Evolutionary conservation across 1,139 yeast genomes (phyloP).

Genomic region (Blastobotrys indianensis): DNA sequence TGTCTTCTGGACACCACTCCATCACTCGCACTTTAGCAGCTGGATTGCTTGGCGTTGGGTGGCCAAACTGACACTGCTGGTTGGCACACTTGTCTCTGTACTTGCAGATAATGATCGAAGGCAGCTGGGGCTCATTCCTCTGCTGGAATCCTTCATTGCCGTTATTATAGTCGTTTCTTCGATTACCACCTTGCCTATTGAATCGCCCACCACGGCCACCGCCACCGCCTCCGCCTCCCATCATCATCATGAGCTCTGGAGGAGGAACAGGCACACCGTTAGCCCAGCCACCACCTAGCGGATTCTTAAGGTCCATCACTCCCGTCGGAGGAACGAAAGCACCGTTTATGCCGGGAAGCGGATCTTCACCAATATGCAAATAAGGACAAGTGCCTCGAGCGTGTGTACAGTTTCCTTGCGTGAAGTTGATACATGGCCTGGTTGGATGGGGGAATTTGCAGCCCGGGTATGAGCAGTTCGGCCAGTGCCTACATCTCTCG

Average conservation of each 20-base stretch:
- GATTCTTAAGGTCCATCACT: slow-evolving; percentile 4
- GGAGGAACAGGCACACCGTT: slow-evolving; percentile 13
- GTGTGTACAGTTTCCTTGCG: slow-evolving; percentile 74
- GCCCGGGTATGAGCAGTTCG: slow-evolving; percentile 59
- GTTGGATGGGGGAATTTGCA: slow-evolving; percentile 80
- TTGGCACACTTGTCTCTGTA: slow-evolving; percentile 70
- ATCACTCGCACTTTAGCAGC: slow-evolving; percentile 60
- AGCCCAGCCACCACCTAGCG: slow-evolving; percentile 11
- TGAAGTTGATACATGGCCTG: slow-evolving; percentile 65
- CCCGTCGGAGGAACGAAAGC: slow-evolving; percentile 9
- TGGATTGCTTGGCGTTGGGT: slow-evolving; percentile 81
- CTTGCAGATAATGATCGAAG: slow-evolving; percentile 46
- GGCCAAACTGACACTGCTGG: slow-evolving; percentile 80
- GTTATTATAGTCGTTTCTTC: slow-evolving; percentile 5
- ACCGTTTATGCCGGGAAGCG: slow-evolving; percentile 24
- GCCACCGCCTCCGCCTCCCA: not conserved
- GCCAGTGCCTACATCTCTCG: slow-evolving; percentile 66
- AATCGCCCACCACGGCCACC: slow-evolving; percentile 1
- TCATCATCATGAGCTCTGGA: slow-evolving; percentile 1
- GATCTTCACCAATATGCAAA: slow-evolving; percentile 82
- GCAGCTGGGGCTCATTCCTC: slow-evolving; percentile 11
- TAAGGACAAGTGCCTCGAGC: slow-evolving; percentile 77
- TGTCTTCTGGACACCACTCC: slow-evolving; percentile 74
- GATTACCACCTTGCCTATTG: slow-evolving; percentile 37
- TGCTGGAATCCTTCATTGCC: slow-evolving; percentile 1